phyloP scores from a whole-genome alignment of 2,329 filamentous ascomycete species.

The Fusarium tanahbumbuense region DNA sequence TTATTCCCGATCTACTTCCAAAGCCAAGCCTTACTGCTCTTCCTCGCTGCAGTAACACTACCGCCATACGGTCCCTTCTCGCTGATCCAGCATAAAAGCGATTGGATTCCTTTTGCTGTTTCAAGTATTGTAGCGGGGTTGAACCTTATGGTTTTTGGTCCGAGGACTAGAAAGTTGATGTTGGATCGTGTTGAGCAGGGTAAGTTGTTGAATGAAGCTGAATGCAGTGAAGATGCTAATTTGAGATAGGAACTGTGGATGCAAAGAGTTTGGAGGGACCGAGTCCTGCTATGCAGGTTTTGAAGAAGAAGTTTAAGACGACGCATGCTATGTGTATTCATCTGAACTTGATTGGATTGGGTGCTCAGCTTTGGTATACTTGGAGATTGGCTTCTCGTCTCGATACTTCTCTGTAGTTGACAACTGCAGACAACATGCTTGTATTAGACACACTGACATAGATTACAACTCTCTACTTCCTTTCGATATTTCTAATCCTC shows the following conservation, averaged over 20 bases:
- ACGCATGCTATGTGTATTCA: slow-evolving; percentile 58
- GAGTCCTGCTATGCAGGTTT: slow-evolving; percentile 22
- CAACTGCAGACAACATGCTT: background rate
- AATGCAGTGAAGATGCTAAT: background rate
- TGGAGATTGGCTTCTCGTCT: slow-evolving; percentile 46
- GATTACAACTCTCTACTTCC: background rate
- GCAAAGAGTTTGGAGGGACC: slow-evolving; percentile 26
- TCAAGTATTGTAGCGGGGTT: slow-evolving; percentile 48
- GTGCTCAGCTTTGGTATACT: slow-evolving; percentile 47
- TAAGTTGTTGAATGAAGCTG: background rate
- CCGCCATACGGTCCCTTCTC: slow-evolving; percentile 49
- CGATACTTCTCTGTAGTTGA: slow-evolving; percentile 4
- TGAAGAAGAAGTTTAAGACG: slow-evolving; percentile 50
- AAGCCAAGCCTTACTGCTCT: slow-evolving; percentile 50
- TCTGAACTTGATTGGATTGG: slow-evolving; percentile 54
- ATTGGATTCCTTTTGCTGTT: slow-evolving; percentile 52
- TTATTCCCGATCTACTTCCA: slow-evolving; percentile 58
- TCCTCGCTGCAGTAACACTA: slow-evolving; percentile 51
- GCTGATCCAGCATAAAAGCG: slow-evolving; percentile 44
- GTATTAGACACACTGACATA: background rate
- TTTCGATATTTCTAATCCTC: accelerated
- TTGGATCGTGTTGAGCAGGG: slow-evolving; percentile 44
- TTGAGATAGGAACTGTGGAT: slow-evolving; percentile 22
- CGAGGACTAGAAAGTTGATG: slow-evolving; percentile 49
- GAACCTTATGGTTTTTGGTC: slow-evolving; percentile 54